phyloP scores from a whole-genome alignment of 805 yeast species.

The Sugiyamaella smithiae region DNA sequence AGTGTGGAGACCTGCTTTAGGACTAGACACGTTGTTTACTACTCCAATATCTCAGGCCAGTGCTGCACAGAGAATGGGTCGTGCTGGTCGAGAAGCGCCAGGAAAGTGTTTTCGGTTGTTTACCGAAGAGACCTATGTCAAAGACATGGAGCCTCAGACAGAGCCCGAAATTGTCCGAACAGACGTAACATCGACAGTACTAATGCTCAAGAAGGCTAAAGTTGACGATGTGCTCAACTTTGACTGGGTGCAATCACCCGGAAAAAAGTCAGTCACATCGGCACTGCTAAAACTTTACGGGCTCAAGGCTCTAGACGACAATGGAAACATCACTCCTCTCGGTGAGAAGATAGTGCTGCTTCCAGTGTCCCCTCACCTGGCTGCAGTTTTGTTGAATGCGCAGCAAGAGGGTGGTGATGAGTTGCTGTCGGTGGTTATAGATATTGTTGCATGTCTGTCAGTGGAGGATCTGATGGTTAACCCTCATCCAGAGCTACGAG shows the following conservation, averaged over 20 bases:
- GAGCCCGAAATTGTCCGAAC: slow-evolving; percentile 91
- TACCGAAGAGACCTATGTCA: slow-evolving; percentile 62
- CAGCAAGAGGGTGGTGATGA: slow-evolving; percentile 27
- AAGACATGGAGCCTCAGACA: slow-evolving; percentile 66
- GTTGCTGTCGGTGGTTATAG: slow-evolving; percentile 67
- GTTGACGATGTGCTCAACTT: slow-evolving; percentile 76
- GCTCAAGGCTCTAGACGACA: slow-evolving; percentile 72
- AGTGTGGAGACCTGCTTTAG: slow-evolving; percentile 91
- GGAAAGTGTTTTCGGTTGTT: slow-evolving; percentile 89
- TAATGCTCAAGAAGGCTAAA: slow-evolving; percentile 79
- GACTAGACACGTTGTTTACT: slow-evolving; percentile 86
- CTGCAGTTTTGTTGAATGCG: slow-evolving; percentile 79
- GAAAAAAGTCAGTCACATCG: slow-evolving; percentile 66
- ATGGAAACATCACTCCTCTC: slow-evolving; percentile 69
- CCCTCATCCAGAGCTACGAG: slow-evolving; percentile 76
- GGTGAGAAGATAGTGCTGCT: slow-evolving; percentile 87
- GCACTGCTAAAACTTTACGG: slow-evolving; percentile 78
- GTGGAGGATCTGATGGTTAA: slow-evolving; percentile 84
- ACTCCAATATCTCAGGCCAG: slow-evolving; percentile 93
- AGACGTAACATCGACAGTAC: slow-evolving; percentile 78
- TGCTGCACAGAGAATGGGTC: slow-evolving; percentile 93
- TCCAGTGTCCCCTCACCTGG: slow-evolving; percentile 89
- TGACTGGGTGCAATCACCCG: slow-evolving; percentile 93
- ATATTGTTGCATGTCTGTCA: slow-evolving; percentile 87
- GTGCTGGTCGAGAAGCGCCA: slow-evolving; percentile 97